Conservation (phyloP, 139 green algal species). For the Asterochloris sp. region DNA sequence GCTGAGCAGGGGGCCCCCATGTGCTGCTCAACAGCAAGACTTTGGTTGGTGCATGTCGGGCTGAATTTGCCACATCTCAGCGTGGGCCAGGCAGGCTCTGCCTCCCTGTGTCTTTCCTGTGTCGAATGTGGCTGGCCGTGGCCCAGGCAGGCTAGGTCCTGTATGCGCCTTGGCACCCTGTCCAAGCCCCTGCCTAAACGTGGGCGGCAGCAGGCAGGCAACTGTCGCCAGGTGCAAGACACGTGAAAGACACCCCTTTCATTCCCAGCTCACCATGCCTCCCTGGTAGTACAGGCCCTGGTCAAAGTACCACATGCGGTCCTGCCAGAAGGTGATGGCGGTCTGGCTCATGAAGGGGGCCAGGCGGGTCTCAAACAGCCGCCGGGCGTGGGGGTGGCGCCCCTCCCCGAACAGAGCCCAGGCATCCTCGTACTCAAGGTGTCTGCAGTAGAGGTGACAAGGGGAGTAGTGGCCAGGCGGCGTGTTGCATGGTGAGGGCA, state of each 20-base stretch:
- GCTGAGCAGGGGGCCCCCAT: no score
- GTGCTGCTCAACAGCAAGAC: no score
- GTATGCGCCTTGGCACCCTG: not conserved
- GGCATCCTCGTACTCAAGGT: constrained; percentile 87
- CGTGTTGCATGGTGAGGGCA: no score
- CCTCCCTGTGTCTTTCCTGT: no score
- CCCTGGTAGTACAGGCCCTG: constrained; percentile 95
- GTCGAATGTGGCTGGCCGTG: no score
- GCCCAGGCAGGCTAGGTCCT: no score
- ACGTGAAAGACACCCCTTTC: not conserved
- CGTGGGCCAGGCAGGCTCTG: no score
- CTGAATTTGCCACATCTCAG: no score
- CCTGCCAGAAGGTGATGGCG: constrained; percentile 84
- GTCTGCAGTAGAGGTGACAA: constrained; percentile 16
- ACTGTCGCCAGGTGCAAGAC: not conserved
- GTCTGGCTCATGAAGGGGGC: constrained; percentile 88
- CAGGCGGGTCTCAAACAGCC: constrained; percentile 83
- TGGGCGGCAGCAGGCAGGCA: no score
- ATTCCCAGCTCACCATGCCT: constrained; percentile 73
- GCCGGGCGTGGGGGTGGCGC: constrained; percentile 70
- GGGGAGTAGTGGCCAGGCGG: no score
- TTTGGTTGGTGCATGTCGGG: no score
- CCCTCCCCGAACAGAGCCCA: constrained; percentile 89
- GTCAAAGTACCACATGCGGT: constrained; percentile 87
- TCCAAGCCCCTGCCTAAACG: not conserved